Conservation (phyloP, 1,139 yeast species). For the Hansenula sp. region DNA sequence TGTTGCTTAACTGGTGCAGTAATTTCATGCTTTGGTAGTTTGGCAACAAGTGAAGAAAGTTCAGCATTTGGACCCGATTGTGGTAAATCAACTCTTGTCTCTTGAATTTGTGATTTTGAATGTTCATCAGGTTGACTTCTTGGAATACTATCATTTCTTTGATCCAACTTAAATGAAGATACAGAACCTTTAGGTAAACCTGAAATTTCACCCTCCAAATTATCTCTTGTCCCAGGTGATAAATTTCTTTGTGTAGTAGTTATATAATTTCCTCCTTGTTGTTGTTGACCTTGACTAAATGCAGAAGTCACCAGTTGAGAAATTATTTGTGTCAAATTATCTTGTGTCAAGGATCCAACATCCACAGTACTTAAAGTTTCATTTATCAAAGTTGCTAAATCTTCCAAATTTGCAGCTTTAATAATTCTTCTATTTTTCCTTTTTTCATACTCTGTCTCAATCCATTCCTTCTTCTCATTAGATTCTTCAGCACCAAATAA, state of each 20-base stretch:
- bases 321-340: conserved; percentile 25
- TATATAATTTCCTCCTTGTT: background rate
- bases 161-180: conserved; percentile 22
- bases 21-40: background rate
- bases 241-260: conserved; percentile 11
- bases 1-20: background rate
- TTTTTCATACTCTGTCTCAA: conserved; percentile 64
- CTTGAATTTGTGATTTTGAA: background rate
- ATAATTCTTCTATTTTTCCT: conserved; percentile 57
- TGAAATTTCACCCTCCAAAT: too few species aligned
- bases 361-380: conserved; percentile 20
- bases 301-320: conserved; percentile 26
- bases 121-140: background rate
- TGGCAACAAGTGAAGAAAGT: conserved; percentile 7
- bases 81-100: background rate
- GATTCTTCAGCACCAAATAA: conserved; percentile 62
- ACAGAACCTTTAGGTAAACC: conserved; percentile 31
- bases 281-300: background rate
- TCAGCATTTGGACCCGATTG: conserved; percentile 10
- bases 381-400: conserved; percentile 17
- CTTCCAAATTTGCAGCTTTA: conserved; percentile 21
- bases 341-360: conserved; percentile 14
- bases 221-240: conserved; percentile 27
- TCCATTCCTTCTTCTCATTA: conserved; percentile 64
- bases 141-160: conserved; percentile 2